Evolutionary conservation across 805 yeast genomes (phyloP).

Genomic region (Lipomyces yamadae): DNA sequence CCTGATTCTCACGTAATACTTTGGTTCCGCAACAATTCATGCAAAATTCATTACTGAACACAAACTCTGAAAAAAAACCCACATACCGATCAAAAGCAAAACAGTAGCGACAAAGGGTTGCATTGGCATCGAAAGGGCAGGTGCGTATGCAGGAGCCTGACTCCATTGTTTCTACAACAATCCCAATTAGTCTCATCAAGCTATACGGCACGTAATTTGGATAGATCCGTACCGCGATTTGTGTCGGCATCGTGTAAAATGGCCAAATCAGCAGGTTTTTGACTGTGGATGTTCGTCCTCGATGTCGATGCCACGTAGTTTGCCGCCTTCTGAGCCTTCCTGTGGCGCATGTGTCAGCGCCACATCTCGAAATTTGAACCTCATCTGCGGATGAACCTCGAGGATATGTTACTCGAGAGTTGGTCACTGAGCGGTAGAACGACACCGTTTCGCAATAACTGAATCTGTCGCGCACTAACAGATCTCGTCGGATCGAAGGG

Average conservation of each 20-base stretch:
- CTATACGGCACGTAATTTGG: neutral
- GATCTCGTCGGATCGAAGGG: neutral
- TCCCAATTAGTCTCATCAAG: neutral
- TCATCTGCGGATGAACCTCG: neutral
- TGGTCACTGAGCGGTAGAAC: neutral
- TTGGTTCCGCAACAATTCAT: neutral
- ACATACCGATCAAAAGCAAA: conserved; percentile 23
- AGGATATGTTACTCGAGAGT: neutral
- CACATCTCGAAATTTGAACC: neutral
- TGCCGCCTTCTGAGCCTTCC: neutral
- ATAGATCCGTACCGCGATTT: neutral
- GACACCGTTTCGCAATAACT: neutral
- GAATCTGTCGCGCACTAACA: neutral
- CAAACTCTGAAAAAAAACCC: neutral
- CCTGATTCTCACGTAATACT: neutral
- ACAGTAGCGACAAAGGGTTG: conserved; percentile 27
- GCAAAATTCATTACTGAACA: neutral
- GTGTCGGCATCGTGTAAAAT: neutral
- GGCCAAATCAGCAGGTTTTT: too few species aligned
- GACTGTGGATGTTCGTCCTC: too few species aligned
- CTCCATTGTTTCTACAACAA: conserved; percentile 26
- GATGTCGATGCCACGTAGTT: neutral
- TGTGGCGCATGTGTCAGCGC: neutral
- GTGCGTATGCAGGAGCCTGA: conserved; percentile 26
- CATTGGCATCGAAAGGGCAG: conserved; percentile 18